Evolutionary conservation across 148 eudicot species (phyloP).

Genomic region (Rhododendron simsii): DNA sequence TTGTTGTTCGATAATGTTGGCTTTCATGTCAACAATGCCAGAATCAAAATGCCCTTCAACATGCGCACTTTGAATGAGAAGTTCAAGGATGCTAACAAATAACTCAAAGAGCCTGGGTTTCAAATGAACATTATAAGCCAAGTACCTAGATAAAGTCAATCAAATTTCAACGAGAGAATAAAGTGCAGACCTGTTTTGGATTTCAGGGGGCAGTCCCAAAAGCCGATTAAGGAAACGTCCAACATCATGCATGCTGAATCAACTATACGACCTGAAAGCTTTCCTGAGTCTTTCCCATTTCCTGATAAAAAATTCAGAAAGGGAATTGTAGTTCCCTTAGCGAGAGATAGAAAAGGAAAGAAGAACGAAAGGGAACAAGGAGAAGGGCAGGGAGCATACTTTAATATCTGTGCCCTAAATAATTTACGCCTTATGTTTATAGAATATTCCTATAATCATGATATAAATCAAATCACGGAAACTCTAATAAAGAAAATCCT

Average conservation of each 20-base stretch:
- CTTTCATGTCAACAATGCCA: constrained; percentile 90
- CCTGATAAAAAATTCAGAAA: constrained; percentile 29
- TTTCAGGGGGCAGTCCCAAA: constrained; percentile 87
- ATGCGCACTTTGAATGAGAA: constrained; percentile 69
- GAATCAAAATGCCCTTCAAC: constrained; percentile 89
- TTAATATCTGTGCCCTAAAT: neutral
- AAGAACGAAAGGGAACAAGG: neutral
- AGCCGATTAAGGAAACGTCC: constrained; percentile 91
- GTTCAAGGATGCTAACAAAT: constrained; percentile 78
- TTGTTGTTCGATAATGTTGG: constrained; percentile 64
- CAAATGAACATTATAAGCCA: neutral
- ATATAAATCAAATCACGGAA: neutral
- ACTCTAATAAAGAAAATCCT: neutral
- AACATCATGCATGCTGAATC: constrained; percentile 97
- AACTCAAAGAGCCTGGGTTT: constrained; percentile 82
- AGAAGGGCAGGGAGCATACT: neutral
- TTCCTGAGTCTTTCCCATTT: constrained; percentile 78
- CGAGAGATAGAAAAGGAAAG: neutral
- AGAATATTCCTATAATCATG: neutral
- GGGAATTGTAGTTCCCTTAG: neutral
- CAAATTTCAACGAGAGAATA: neutral
- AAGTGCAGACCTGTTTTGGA: constrained; percentile 74
- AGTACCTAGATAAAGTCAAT: neutral
- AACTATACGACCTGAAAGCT: constrained; percentile 73
- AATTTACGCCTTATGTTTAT: neutral